Evolutionary conservation across 352 stramenopile species (phyloP).

Genomic region (Plasmopara halstedii): DNA sequence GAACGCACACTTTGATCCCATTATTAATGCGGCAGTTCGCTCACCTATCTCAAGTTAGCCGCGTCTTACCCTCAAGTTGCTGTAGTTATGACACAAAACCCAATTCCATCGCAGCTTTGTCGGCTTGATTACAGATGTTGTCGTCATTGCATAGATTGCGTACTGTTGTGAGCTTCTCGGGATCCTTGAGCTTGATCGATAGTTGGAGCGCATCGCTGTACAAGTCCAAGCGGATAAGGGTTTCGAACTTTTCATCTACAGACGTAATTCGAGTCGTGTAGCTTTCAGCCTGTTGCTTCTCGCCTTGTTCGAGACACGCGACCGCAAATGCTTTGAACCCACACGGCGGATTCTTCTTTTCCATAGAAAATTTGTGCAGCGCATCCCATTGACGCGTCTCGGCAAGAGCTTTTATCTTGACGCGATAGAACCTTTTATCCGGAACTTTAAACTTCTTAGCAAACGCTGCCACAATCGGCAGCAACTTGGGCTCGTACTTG

Average conservation of each 20-base stretch:
- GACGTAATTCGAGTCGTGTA: constrained; percentile 78
- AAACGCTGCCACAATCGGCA: constrained; percentile 50
- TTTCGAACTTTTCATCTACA: constrained; percentile 83
- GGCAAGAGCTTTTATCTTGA: constrained; percentile 85
- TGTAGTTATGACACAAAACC: constrained; percentile 61
- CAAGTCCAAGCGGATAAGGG: constrained; percentile 79
- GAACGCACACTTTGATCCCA: not conserved
- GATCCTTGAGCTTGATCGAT: constrained; percentile 81
- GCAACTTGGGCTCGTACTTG: constrained; percentile 79
- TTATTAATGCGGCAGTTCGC: not conserved
- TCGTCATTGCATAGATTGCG: constrained; percentile 70
- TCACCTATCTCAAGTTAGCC: no score
- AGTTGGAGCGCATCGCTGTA: constrained; percentile 73
- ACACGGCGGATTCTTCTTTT: constrained; percentile 81
- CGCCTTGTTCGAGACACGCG: constrained; percentile 62
- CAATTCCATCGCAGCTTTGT: constrained; percentile 74
- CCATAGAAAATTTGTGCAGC: constrained; percentile 80
- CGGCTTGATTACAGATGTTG: constrained; percentile 66
- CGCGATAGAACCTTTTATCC: constrained; percentile 87
- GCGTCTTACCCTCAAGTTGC: not conserved
- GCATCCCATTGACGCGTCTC: constrained; percentile 83
- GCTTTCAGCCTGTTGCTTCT: constrained; percentile 75
- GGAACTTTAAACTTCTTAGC: constrained; percentile 88
- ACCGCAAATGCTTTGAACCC: constrained; percentile 82
- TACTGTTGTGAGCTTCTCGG: constrained; percentile 80